These are phyloP conservation scores for Fusarium sp. DNA, from an alignment of 2,329 filamentous ascomycete species.

Conservation along the genomic window DNA sequence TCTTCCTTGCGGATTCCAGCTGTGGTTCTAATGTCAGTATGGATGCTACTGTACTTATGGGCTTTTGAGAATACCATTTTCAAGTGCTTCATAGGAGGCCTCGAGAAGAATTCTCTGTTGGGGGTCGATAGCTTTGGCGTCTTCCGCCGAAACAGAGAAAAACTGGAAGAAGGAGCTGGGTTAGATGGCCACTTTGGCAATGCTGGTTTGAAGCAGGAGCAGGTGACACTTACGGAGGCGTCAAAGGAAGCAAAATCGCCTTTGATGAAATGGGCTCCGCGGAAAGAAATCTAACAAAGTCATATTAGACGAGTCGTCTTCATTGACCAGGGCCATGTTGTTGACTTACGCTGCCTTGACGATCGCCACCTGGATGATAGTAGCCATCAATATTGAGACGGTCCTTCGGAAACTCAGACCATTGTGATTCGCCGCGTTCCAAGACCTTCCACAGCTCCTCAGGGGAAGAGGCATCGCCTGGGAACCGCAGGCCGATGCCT, in stretches of 20 bases:
- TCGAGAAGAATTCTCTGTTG: constrained; percentile 68
- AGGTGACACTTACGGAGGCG: constrained; percentile 58
- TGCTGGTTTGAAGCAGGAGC: neutral
- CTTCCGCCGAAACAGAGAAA: constrained; percentile 65
- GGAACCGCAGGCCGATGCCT: constrained; percentile 67
- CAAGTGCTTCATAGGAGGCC: constrained; percentile 65
- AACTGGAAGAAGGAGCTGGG: constrained; percentile 57
- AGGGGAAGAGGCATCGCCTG: constrained; percentile 62
- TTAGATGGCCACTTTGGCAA: constrained; percentile 9
- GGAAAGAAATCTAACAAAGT: constrained; percentile 59
- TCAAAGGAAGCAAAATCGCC: constrained; percentile 64
- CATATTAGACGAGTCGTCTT: constrained; percentile 21
- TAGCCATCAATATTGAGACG: constrained; percentile 68
- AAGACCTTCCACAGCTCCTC: constrained; percentile 66
- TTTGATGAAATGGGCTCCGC: constrained; percentile 67
- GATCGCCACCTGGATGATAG: constrained; percentile 66
- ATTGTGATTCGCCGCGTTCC: constrained; percentile 60
- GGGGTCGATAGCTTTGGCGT: constrained; percentile 68
- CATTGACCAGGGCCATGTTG: neutral
- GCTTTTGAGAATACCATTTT: constrained; percentile 57
- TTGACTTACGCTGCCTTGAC: constrained; percentile 63
- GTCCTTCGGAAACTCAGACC: constrained; percentile 63
- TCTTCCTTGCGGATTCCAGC: constrained; percentile 62
- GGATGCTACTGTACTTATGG: too few species aligned
- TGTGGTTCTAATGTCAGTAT: constrained; percentile 37